Evolutionary conservation across 768 basidiomycete species (phyloP).

Genomic region (Kwoniella sp.): DNA sequence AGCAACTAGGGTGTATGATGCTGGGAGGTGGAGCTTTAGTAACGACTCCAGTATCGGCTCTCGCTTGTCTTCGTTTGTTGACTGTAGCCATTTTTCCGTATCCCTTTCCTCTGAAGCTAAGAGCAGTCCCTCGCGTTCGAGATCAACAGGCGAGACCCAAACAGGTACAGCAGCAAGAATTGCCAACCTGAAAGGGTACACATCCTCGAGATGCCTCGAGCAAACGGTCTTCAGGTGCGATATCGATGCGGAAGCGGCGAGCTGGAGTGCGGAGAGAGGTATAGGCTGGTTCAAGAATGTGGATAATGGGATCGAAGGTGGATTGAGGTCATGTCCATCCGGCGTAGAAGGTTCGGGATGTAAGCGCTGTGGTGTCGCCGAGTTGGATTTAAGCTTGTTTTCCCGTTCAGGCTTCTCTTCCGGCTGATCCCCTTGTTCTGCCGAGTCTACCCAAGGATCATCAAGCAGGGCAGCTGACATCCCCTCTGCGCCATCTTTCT

Average conservation of each 20-base stretch:
- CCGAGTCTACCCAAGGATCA: constrained; percentile 30
- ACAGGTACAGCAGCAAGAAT: constrained; percentile 76
- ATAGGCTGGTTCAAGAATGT: constrained; percentile 68
- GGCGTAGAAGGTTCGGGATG: background rate
- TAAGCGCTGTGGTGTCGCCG: background rate
- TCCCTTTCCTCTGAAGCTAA: constrained; percentile 21
- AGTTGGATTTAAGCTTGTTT: too few species aligned
- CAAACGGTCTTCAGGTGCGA: constrained; percentile 65
- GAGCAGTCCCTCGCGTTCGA: constrained; percentile 29
- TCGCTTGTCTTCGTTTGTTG: background rate
- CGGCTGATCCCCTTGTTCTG: background rate
- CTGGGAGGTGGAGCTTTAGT: background rate
- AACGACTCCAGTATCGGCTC: background rate
- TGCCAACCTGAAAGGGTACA: constrained; percentile 72
- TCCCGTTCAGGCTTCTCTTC: background rate
- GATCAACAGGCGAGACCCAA: constrained; percentile 65
- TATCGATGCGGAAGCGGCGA: constrained; percentile 69
- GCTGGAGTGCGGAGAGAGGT: constrained; percentile 64
- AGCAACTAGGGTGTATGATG: constrained; percentile 1
- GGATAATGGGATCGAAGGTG: constrained; percentile 59
- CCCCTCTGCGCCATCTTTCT: background rate
- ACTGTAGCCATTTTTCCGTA: constrained; percentile 16
- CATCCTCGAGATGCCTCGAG: constrained; percentile 61
- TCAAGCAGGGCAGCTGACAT: constrained; percentile 15
- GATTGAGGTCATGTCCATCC: background rate